A percentile compares a stretch with the other conserved stretches of the same genome.
phyloP scores from a whole-genome alignment of 2,329 filamentous ascomycete species.

The Colletotrichum euphorbiae region DNA sequence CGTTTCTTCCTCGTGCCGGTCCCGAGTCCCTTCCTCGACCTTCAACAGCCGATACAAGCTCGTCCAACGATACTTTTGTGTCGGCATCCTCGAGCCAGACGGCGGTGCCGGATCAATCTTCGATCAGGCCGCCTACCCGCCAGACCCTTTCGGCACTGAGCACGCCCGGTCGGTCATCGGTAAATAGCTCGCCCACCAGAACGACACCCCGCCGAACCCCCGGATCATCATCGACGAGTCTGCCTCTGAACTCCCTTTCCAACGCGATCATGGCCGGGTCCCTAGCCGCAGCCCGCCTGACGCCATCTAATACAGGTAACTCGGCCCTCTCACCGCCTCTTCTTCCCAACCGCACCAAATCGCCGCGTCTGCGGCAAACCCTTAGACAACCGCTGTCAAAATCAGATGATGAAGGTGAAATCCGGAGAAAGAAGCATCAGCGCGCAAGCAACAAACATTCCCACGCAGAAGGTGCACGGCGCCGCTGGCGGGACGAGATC shows the following conservation, averaged over 20 bases:
- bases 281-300: slow-evolving; percentile 72
- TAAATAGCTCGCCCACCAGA: slow-evolving; percentile 52
- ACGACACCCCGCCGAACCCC: slow-evolving; percentile 46
- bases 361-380: slow-evolving; percentile 71
- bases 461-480: slow-evolving; percentile 80
- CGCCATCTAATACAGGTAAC: slow-evolving; percentile 54
- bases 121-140: neutral
- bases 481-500: slow-evolving; percentile 81
- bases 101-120: slow-evolving; percentile 4
- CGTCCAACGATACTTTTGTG: slow-evolving; percentile 43
- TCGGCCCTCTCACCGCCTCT: slow-evolving; percentile 55
- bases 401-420: slow-evolving; percentile 66
- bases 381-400: slow-evolving; percentile 67
- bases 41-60: slow-evolving; percentile 41
- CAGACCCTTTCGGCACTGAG: slow-evolving; percentile 20
- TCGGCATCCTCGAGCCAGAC: slow-evolving; percentile 47
- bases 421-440: slow-evolving; percentile 60
- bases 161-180: slow-evolving; percentile 26
- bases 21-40: slow-evolving; percentile 34
- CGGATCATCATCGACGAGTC: slow-evolving; percentile 50
- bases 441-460: slow-evolving; percentile 71
- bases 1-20: neutral
- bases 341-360: slow-evolving; percentile 56
- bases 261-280: slow-evolving; percentile 82
- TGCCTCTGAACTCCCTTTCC: slow-evolving; percentile 74